These are phyloP conservation scores for Pseudogymnoascus sp. DNA, from an alignment of 2,329 filamentous ascomycete species.

Conservation along the genomic window DNA sequence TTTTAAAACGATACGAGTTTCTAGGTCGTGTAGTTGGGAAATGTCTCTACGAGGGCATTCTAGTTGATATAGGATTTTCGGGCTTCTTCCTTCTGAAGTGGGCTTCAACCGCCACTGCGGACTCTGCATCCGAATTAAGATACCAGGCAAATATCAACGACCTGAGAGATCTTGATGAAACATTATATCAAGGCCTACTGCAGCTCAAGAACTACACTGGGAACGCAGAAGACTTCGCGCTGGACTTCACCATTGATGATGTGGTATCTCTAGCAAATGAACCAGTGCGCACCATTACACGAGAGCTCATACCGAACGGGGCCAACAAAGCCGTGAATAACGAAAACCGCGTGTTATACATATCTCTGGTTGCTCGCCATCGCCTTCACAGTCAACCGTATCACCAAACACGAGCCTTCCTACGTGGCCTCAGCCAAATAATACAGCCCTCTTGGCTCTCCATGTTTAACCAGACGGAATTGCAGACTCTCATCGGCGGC, in stretches of 20 bases:
- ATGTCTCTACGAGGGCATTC: conserved; percentile 92
- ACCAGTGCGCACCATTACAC: conserved; percentile 56
- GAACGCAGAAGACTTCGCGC: conserved; percentile 69
- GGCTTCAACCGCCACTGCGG: conserved; percentile 64
- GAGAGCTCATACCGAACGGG: conserved; percentile 69
- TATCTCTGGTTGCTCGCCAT: conserved; percentile 83
- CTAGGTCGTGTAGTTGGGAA: conserved; percentile 89
- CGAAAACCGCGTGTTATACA: conserved; percentile 88
- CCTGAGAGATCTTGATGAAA: conserved; percentile 82
- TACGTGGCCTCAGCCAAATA: conserved; percentile 77
- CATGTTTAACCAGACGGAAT: conserved; percentile 96
- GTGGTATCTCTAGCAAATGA: conserved; percentile 42
- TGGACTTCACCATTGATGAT: conserved; percentile 88
- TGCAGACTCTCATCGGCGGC: conserved; percentile 88
- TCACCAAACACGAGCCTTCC: conserved; percentile 78
- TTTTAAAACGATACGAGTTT: conserved; percentile 78
- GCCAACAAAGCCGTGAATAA: conserved; percentile 76
- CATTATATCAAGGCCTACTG: conserved; percentile 77
- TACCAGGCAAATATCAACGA: conserved; percentile 95
- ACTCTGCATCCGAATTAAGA: conserved; percentile 56
- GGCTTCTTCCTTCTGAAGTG: conserved; percentile 96
- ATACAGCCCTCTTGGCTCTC: conserved; percentile 89
- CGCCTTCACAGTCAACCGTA: conserved; percentile 74
- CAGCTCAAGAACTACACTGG: conserved; percentile 78
- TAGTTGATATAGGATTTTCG: conserved; percentile 88